Conservation (phyloP, 148 eudicot species). For the Hydrangea macrophylla region DNA sequence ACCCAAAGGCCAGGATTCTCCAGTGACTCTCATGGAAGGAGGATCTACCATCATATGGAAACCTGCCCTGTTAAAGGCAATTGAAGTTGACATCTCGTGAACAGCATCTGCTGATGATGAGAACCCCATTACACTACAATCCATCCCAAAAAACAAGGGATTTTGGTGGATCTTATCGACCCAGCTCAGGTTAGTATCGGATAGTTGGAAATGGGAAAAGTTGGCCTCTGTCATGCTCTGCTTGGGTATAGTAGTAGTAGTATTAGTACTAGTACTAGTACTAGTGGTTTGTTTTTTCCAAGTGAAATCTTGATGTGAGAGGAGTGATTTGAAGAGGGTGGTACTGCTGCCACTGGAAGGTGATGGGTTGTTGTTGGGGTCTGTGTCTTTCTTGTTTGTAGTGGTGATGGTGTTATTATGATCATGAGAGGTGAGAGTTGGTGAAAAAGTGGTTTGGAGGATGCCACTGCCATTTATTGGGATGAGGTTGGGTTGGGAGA, state of each 20-base stretch:
- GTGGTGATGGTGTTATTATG: not conserved
- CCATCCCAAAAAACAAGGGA: slow-evolving; percentile 14
- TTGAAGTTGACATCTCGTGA: slow-evolving; percentile 28
- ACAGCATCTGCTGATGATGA: slow-evolving; percentile 10
- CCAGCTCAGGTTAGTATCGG: slow-evolving; percentile 12
- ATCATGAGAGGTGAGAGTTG: not conserved
- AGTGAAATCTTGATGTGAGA: slow-evolving; percentile 19
- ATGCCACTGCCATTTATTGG: slow-evolving; percentile 7
- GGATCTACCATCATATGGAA: slow-evolving; percentile 26
- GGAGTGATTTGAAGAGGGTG: not conserved
- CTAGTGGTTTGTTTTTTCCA: slow-evolving; percentile 9
- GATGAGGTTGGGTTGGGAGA: not conserved
- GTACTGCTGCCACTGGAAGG: too few relatives aligned
- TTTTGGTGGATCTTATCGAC: not conserved
- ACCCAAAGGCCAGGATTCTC: slow-evolving; percentile 34
- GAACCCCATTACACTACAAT: not conserved
- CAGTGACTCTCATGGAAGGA: slow-evolving; percentile 13
- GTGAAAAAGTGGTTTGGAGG: slow-evolving; percentile 18
- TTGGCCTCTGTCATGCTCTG: slow-evolving; percentile 32
- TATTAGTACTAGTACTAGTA: not conserved
- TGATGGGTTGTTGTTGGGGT: slow-evolving; percentile 15
- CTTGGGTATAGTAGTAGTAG: slow-evolving; percentile 13
- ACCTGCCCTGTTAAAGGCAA: slow-evolving; percentile 22
- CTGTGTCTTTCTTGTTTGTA: not conserved
- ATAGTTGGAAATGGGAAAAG: slow-evolving; percentile 10